phyloP scores from a whole-genome alignment of 805 yeast genomes.

The Candida arabinofermentans region DNA sequence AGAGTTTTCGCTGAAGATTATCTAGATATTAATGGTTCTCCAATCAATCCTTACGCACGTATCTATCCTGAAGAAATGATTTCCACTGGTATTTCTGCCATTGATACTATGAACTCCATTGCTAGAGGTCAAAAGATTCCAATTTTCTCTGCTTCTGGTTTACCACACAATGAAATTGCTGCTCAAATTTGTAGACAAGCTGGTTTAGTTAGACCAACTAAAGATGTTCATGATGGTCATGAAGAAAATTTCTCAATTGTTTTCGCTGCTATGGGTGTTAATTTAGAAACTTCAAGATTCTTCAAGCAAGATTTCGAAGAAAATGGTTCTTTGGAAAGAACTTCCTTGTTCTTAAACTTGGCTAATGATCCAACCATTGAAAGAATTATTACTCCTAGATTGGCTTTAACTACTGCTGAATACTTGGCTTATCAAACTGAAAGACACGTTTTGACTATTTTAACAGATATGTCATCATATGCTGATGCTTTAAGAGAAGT shows the following conservation, averaged over 20 bases:
- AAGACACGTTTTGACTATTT: conserved; percentile 95
- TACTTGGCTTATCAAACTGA: conserved; percentile 98
- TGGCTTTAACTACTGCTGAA: conserved; percentile 98
- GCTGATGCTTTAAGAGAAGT: conserved; percentile 99
- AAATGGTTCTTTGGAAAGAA: conserved; percentile 97
- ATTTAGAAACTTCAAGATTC: conserved; percentile 96
- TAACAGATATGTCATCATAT: conserved; percentile 99
- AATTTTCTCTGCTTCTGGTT: conserved; percentile 97
- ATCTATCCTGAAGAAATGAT: conserved; percentile 99
- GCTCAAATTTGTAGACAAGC: conserved; percentile 99
- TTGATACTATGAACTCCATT: conserved; percentile 98
- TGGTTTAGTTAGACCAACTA: conserved; percentile 97
- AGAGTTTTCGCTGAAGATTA: conserved; percentile 98
- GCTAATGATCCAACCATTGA: conserved; percentile 99
- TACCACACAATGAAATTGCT: conserved; percentile 99
- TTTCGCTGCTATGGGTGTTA: conserved; percentile 99
- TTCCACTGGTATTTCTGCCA: conserved; percentile 97
- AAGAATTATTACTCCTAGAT: conserved; percentile 98
- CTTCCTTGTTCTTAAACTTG: conserved; percentile 91
- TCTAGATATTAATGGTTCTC: conserved; percentile 97
- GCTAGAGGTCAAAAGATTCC: conserved; percentile 99
- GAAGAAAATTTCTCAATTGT: conserved; percentile 99
- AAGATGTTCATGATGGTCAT: conserved; percentile 99
- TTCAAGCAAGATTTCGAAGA: conserved; percentile 99
- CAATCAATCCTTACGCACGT: conserved; percentile 97